Evolutionary conservation across 805 yeast species (phyloP).

Genomic region (Aciculoconidium aculeatum): DNA sequence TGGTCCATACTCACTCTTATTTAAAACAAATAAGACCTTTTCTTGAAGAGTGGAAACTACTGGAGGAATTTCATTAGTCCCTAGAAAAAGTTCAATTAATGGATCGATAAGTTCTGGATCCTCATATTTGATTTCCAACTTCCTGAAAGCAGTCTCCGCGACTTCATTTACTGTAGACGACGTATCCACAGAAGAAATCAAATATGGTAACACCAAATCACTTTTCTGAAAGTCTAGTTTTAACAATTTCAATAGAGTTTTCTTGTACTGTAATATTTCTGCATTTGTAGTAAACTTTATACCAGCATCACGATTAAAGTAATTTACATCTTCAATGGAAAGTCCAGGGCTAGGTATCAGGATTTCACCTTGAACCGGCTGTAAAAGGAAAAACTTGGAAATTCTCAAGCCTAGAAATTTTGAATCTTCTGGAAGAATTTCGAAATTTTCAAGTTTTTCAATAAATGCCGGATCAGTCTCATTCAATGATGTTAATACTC

Average conservation of each 20-base stretch:
- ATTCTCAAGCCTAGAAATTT: slow-evolving; percentile 42
- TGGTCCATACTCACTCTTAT: slow-evolving; percentile 50
- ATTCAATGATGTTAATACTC: slow-evolving; percentile 43
- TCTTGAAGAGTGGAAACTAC: slow-evolving; percentile 51
- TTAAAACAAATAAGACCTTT: slow-evolving; percentile 44
- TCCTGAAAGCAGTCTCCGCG: slow-evolving; percentile 47
- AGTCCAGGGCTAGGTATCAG: too few species aligned
- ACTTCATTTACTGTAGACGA: slow-evolving; percentile 49
- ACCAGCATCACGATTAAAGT: slow-evolving; percentile 67
- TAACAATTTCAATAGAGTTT: slow-evolving; percentile 29
- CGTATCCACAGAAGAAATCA: slow-evolving; percentile 61
- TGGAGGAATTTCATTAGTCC: slow-evolving; percentile 44
- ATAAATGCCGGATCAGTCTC: slow-evolving; percentile 42
- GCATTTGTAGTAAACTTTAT: slow-evolving; percentile 44
- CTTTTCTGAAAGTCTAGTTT: slow-evolving; percentile 36
- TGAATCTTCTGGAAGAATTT: slow-evolving; percentile 33
- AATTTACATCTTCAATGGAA: slow-evolving; percentile 47
- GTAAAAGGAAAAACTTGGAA: slow-evolving; percentile 51
- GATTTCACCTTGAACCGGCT: too few species aligned
- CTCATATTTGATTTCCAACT: slow-evolving; percentile 49
- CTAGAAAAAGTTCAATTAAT: slow-evolving; percentile 46
- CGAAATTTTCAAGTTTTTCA: slow-evolving; percentile 38
- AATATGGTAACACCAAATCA: slow-evolving; percentile 40
- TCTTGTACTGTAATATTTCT: slow-evolving; percentile 33
- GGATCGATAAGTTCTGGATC: slow-evolving; percentile 35